Base-by-base conservation (phyloP, 208 protist genomes). In the Trypanosoma avium region DNA sequence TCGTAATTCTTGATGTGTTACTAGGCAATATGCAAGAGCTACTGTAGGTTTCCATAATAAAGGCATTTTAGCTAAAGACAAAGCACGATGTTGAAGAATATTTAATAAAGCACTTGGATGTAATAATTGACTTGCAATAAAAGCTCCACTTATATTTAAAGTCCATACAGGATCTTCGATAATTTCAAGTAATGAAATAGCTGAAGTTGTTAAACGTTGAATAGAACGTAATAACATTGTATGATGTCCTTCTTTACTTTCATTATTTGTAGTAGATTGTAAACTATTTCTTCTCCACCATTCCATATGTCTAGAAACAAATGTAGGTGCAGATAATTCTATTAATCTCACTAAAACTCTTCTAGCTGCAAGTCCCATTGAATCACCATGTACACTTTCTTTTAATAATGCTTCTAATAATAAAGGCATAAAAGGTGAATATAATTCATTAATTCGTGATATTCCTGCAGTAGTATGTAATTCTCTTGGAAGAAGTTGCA, bases 401-500 rank as follows among this genome's bases (percentile, higher is more conserved):
- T 67, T 70, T 36, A 79, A 22, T 13, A 79, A 53, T 15, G 57
- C 50, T 33, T 79, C 73, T n/a, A 79, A 60, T 2, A 82, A 22
- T 12, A 68, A 22, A 17, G 64, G 63, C 17, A 74, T 5, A 57
- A 82, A 61, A 4, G 65, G 52, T 7, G 77, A 62, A 19, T 52
- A 78, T n/a, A 73, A 21, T 8, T 38, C 36, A 5, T 22, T 50
- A 9, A 78, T 27, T 8, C 62, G 58, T 42, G 48, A 8, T 2
- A 82, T 42, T 15, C 71, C 77, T 22, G 55, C 48, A 30, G 60
- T 22, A 9, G 61, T 57, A 21, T 67, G 77, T 4, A 78, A 57
- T 24, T 62, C 49, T 8, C 53, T 26, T 7, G 77, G 77, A 36
- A 73, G 48, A 42, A 67, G 52, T 29, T 59, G 57, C 53, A 73